Evolutionary conservation across 441 rosid species (phyloP).

Genomic region (Hura crepitans): DNA sequence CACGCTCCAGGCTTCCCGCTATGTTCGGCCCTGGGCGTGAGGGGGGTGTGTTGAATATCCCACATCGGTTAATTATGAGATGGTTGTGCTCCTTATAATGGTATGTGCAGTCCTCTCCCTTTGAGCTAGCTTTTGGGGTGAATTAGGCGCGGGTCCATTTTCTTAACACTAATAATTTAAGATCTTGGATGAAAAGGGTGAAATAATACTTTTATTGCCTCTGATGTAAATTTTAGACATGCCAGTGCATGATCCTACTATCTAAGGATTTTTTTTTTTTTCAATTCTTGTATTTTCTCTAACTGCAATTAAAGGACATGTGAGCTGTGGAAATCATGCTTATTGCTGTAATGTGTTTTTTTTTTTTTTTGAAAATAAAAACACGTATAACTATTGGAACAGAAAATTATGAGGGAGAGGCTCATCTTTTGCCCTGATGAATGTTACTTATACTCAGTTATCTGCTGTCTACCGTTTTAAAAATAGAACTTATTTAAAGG

Average conservation of each 20-base stretch:
- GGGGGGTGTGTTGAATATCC: too few species aligned
- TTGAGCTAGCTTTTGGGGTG: too few species aligned
- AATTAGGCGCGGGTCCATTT: too few species aligned
- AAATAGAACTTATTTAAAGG: too few species aligned
- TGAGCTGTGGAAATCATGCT: neutral
- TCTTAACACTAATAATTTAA: too few species aligned
- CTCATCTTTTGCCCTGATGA: neutral
- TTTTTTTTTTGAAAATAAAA: neutral
- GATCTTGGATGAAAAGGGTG: neutral
- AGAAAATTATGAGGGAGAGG: neutral
- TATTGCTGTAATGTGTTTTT: neutral
- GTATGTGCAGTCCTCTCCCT: too few species aligned
- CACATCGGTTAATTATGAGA: too few species aligned
- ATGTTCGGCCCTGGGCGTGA: too few species aligned
- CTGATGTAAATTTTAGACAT: neutral
- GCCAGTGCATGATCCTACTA: neutral
- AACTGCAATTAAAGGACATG: neutral
- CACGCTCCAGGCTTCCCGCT: too few species aligned
- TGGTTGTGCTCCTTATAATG: too few species aligned
- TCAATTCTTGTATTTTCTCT: neutral
- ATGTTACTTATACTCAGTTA: neutral
- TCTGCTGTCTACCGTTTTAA: neutral
- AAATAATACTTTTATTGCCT: neutral
- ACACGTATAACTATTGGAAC: neutral
- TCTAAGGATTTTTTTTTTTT: neutral